A percentile compares a stretch with the other conserved stretches of the same genome.
Conservation (phyloP, 306 rosid species). For the Dalbergia cochinchinensis region DNA sequence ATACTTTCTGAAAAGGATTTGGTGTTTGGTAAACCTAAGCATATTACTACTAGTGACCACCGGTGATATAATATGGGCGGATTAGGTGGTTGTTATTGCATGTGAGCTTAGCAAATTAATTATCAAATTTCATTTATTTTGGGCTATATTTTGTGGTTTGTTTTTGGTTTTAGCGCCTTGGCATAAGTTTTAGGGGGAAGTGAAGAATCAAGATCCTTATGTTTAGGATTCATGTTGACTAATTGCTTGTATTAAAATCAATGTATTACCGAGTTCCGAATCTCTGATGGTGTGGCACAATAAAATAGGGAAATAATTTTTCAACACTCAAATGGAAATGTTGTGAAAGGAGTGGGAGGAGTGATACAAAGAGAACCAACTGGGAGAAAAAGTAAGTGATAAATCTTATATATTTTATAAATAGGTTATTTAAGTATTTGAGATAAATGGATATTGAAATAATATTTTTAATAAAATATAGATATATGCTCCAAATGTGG, state of each 20-base stretch:
- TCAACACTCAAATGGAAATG: no score
- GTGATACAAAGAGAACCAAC: no score
- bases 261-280: background rate
- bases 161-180: slow-evolving; percentile 19
- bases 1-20: slow-evolving; percentile 4
- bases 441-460: no score
- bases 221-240: slow-evolving; percentile 38
- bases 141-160: background rate
- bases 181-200: background rate
- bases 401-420: no score
- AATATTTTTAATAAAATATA: background rate
- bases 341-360: no score
- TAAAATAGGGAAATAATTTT: no score
- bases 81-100: slow-evolving; percentile 48
- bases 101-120: slow-evolving; percentile 42
- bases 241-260: background rate
- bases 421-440: no score
- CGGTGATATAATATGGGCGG: slow-evolving; percentile 34
- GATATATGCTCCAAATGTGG: background rate
- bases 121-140: background rate
- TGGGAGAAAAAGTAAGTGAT: no score
- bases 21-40: slow-evolving; percentile 49
- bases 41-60: background rate
- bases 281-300: no score
- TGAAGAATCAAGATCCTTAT: slow-evolving; percentile 40